phyloP scores from a whole-genome alignment of 345 rosid genomes.

The Geranium brycei region DNA sequence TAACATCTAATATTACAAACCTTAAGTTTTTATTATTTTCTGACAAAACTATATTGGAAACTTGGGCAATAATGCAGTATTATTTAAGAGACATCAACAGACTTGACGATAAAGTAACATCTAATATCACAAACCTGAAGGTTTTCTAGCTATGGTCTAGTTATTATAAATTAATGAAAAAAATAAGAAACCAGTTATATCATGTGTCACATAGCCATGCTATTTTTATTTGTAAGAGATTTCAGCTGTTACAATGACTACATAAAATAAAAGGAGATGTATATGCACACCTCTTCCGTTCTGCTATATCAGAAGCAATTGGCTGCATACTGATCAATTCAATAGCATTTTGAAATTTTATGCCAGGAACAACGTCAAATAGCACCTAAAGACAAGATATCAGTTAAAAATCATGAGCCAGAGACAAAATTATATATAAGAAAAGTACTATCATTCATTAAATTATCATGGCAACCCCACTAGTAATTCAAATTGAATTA shows the following conservation, averaged over 20 bases:
- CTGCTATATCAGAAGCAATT: constrained; percentile 56
- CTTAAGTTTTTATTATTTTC: background rate
- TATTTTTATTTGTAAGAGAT: background rate
- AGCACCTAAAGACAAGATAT: constrained; percentile 45
- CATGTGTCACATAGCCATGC: background rate
- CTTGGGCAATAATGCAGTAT: background rate
- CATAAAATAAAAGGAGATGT: background rate
- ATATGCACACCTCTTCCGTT: constrained; percentile 64
- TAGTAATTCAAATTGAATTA: background rate
- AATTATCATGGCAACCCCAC: background rate
- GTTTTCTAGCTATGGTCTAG: background rate
- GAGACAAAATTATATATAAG: background rate
- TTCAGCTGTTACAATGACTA: background rate
- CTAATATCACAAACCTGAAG: background rate
- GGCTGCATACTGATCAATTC: constrained; percentile 90
- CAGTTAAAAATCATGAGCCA: constrained; percentile 9
- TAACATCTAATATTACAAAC: background rate
- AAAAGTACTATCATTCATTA: background rate
- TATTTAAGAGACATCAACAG: background rate
- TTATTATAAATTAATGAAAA: background rate
- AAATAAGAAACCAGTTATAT: background rate
- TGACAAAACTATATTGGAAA: too few relatives aligned
- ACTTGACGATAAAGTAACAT: background rate
- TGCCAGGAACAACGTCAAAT: constrained; percentile 86
- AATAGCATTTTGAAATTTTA: constrained; percentile 78